Conservation (phyloP, 257 asterid species). For the Nicotiana undulata region DNA sequence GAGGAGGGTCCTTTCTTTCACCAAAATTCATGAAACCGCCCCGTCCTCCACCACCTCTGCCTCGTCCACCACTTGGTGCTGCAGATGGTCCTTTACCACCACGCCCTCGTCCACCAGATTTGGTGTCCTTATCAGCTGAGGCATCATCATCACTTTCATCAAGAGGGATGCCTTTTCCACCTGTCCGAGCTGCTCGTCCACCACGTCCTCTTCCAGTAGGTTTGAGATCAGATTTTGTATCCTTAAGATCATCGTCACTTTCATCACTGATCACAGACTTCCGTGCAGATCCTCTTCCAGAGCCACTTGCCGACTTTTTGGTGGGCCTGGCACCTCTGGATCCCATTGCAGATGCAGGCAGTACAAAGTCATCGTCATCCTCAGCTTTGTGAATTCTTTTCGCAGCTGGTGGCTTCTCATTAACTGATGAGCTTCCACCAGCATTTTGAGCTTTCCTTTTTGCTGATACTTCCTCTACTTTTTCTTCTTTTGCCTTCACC, state of each 20-base stretch:
- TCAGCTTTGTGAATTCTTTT: slow-evolving; percentile 56
- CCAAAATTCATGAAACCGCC: slow-evolving; percentile 96
- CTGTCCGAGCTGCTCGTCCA: slow-evolving; percentile 33
- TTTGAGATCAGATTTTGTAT: slow-evolving; percentile 41
- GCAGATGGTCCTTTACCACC: slow-evolving; percentile 78
- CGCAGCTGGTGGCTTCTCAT: slow-evolving; percentile 44
- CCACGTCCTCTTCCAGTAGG: slow-evolving; percentile 74
- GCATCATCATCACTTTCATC: slow-evolving; percentile 61
- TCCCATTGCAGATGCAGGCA: slow-evolving; percentile 40
- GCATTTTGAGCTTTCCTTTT: slow-evolving; percentile 49
- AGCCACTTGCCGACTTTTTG: slow-evolving; percentile 64
- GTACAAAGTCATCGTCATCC: slow-evolving; percentile 73
- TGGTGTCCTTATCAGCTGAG: slow-evolving; percentile 39
- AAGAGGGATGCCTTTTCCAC: slow-evolving; percentile 31
- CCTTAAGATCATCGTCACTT: slow-evolving; percentile 28
- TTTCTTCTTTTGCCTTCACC: slow-evolving; percentile 40
- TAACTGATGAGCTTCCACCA: slow-evolving; percentile 19
- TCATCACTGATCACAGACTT: slow-evolving; percentile 44
- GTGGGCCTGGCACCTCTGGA: slow-evolving; percentile 39
- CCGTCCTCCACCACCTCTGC: slow-evolving; percentile 95
- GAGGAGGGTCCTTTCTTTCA: slow-evolving; percentile 99
- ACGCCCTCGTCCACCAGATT: slow-evolving; percentile 84
- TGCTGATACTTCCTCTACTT: slow-evolving; percentile 43
- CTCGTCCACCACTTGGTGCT: slow-evolving; percentile 59
- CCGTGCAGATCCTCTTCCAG: slow-evolving; percentile 53